phyloP scores from a whole-genome alignment of 768 basidiomycete genomes.

The Hericium rajendrae region DNA sequence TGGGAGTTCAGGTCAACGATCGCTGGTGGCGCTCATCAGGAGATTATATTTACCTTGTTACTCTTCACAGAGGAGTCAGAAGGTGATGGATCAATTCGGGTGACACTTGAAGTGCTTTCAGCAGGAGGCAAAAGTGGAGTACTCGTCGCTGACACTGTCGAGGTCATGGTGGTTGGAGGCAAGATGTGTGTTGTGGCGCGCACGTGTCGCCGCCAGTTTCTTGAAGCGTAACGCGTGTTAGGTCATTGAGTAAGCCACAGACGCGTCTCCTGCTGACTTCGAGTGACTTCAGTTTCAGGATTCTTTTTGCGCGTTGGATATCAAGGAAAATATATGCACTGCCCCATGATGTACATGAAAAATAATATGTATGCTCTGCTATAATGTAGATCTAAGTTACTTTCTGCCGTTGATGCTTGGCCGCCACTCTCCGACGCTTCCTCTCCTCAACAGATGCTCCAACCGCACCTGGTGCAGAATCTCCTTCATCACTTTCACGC shows the following conservation, averaged over 20 bases:
- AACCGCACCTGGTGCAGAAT: slow-evolving; percentile 9
- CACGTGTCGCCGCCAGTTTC: not conserved
- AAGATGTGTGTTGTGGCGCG: not conserved
- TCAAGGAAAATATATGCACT: no score
- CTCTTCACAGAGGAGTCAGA: not conserved
- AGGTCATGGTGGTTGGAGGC: slow-evolving; percentile 2
- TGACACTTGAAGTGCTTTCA: not conserved
- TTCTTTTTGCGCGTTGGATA: no score
- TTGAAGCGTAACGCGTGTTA: no score
- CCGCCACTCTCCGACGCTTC: not conserved
- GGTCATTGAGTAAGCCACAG: no score
- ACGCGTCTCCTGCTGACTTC: no score
- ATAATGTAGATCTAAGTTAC: no score
- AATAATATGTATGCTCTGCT: no score
- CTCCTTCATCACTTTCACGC: slow-evolving; percentile 10
- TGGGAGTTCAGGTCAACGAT: not conserved
- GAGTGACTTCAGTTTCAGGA: no score
- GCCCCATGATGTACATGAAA: no score
- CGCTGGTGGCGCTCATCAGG: not conserved
- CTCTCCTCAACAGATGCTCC: not conserved
- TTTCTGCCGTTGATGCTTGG: no score
- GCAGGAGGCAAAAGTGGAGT: not conserved
- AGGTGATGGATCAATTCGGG: not conserved
- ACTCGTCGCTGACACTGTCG: not conserved
- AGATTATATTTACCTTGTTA: not conserved